phyloP scores from a whole-genome alignment of 345 rosid genomes.

The Salix koriyanagi region DNA sequence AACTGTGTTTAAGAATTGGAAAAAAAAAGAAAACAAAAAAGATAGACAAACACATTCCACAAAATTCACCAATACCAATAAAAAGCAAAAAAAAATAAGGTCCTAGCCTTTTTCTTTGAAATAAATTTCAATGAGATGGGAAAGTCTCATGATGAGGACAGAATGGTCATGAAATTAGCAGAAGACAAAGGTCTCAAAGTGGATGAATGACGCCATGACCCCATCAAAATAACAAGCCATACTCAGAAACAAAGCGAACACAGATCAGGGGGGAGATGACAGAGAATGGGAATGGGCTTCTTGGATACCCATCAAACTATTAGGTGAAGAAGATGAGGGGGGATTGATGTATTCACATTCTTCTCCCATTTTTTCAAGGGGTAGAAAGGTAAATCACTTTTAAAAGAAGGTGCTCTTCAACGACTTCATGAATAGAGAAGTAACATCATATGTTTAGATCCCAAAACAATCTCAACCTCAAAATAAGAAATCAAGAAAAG shows the following conservation, averaged over 20 bases:
- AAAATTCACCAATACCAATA: not conserved
- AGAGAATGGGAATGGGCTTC: not conserved
- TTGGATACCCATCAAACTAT: not conserved
- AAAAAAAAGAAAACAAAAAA: not conserved
- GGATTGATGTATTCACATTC: not conserved
- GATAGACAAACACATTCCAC: not conserved
- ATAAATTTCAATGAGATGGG: not conserved
- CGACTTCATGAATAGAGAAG: constrained; percentile 11
- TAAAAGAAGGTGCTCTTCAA: constrained; percentile 10
- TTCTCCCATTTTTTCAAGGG: constrained; percentile 13
- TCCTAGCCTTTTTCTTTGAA: not conserved
- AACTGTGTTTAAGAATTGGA: not conserved
- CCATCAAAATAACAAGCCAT: not conserved
- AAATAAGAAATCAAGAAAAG: not conserved
- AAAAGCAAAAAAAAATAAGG: not conserved
- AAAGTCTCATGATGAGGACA: constrained; percentile 8
- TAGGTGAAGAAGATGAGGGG: constrained; percentile 2
- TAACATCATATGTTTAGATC: constrained; percentile 8
- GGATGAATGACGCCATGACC: not conserved
- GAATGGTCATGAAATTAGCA: constrained; percentile 2
- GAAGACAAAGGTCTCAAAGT: not conserved
- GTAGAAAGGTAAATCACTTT: constrained; percentile 18
- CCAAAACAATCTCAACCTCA: not conserved
- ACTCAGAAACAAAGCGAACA: not conserved
- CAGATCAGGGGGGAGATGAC: not conserved